These are phyloP conservation scores for Puccinia polysora DNA, from an alignment of 1,284 basidiomycete species.

Conservation along the genomic window DNA sequence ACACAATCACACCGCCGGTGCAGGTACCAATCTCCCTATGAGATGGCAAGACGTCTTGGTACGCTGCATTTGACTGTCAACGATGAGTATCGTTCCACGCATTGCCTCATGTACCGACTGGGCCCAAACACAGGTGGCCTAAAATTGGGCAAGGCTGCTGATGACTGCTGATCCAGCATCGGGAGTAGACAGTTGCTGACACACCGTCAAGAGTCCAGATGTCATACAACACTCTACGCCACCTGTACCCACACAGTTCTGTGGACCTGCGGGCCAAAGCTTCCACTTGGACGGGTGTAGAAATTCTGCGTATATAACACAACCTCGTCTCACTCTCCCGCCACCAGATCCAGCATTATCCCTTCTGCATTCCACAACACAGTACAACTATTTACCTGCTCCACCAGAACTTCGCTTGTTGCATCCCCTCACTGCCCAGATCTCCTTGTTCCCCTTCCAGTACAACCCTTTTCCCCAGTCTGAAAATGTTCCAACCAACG, in stretches of 20 bases:
- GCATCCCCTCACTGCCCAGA: no score
- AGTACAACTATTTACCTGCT: no score
- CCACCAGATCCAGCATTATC: neutral
- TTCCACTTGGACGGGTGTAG: neutral
- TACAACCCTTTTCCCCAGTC: neutral
- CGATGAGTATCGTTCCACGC: no score
- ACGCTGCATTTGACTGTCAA: no score
- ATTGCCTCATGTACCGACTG: no score
- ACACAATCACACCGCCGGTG: no score
- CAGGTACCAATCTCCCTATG: no score
- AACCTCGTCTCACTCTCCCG: neutral
- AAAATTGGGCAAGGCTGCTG: neutral
- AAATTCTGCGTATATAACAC: neutral
- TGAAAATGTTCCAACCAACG: constrained; percentile 16
- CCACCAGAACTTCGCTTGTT: no score
- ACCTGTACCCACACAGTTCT: neutral
- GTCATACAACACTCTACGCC: no score
- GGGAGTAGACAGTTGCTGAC: constrained; percentile 17
- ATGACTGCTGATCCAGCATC: neutral
- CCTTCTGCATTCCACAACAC: neutral
- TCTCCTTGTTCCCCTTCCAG: neutral
- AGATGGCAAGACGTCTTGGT: no score
- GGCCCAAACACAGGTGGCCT: no score
- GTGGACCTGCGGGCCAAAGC: neutral
- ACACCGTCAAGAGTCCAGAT: no score